Base-by-base conservation (phyloP, 352 stramenopile genomes). In the Globisporangium abappressorium region DNA sequence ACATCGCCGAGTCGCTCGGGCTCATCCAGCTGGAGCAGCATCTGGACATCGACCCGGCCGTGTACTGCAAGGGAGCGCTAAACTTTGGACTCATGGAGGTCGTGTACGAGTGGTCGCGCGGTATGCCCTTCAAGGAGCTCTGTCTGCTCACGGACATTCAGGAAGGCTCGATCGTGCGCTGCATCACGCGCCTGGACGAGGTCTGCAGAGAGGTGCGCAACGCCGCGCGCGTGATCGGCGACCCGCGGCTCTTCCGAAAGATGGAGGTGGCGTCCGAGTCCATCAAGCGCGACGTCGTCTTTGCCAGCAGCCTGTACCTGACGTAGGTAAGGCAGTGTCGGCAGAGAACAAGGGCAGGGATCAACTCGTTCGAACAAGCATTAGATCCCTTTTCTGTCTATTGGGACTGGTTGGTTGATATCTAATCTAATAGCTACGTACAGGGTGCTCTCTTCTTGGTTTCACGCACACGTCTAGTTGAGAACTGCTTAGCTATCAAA, bases 261-360 rank as follows among this genome's bases (percentile, higher is more conserved):
- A 98, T 99, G 94, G 97, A 99, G 77, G 91, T 96, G 49, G 97
- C 97, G 3, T 98, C 92, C 55, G 87, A 98, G 70, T 82, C 92
- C 3, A 99, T 99, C 70, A 99, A 99, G 73, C 84, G 97, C 43
- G 97, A 99, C 72, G 98, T 99, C 60, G 94, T 99, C 14, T 99
- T 99, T 80, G 94, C 95, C 14, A 97, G 92, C 55, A 98, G 91
- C 71, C 80, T 99, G 49, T 99, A 99, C 76, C 74, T 99, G 54
- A 75, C 82, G 5, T 92, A 38, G 33, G 33, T 38, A 38, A 7
- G 33, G 33, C 6, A 7, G 33, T 38, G 33, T 38, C 33, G 7
- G 9, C 33, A 38, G 7, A 12, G 33, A 8, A 38, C 33, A 38
- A 38, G 33, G 33, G 7, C 5, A 38, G 26, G 38, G 38, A 20